Percentiles rank a stretch among this genome's conserved stretches.
These are phyloP conservation scores for Apocynum venetum DNA, from an alignment of 257 asterid genomes.

Conservation along the genomic window DNA sequence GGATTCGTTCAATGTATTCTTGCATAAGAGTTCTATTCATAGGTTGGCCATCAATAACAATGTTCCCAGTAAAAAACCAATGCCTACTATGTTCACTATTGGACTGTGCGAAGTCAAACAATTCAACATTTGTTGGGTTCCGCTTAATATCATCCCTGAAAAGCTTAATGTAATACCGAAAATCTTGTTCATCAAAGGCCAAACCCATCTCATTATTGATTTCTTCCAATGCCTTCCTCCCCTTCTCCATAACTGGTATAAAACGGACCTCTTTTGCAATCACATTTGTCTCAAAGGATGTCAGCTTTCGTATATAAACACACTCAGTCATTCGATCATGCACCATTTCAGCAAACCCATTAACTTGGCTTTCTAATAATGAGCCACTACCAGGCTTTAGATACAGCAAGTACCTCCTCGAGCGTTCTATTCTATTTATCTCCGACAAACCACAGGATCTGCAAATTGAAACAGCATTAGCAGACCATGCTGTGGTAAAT, in stretches of 20 bases:
- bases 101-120: slow-evolving; percentile 95
- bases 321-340: slow-evolving; percentile 97
- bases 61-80: slow-evolving; percentile 91
- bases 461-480: slow-evolving; percentile 89
- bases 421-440: slow-evolving; percentile 65
- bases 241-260: slow-evolving; percentile 92
- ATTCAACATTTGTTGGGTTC: slow-evolving; percentile 83
- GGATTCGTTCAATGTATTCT: slow-evolving; percentile 80
- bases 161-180: slow-evolving; percentile 78
- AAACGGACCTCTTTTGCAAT: slow-evolving; percentile 64
- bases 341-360: slow-evolving; percentile 71
- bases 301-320: slow-evolving; percentile 58
- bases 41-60: slow-evolving; percentile 69
- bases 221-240: slow-evolving; percentile 82
- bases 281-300: slow-evolving; percentile 63
- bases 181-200: slow-evolving; percentile 92
- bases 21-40: slow-evolving; percentile 77
- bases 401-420: slow-evolving; percentile 68
- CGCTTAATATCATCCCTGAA: slow-evolving; percentile 80
- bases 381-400: slow-evolving; percentile 44
- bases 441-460: slow-evolving; percentile 78
- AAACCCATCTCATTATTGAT: slow-evolving; percentile 84
- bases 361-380: slow-evolving; percentile 51
- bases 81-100: slow-evolving; percentile 97
- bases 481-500: slow-evolving; percentile 94